Evolutionary conservation across 495 filamentous ascomycete species (phyloP).

Genomic region (Alectoria sarmentosa): DNA sequence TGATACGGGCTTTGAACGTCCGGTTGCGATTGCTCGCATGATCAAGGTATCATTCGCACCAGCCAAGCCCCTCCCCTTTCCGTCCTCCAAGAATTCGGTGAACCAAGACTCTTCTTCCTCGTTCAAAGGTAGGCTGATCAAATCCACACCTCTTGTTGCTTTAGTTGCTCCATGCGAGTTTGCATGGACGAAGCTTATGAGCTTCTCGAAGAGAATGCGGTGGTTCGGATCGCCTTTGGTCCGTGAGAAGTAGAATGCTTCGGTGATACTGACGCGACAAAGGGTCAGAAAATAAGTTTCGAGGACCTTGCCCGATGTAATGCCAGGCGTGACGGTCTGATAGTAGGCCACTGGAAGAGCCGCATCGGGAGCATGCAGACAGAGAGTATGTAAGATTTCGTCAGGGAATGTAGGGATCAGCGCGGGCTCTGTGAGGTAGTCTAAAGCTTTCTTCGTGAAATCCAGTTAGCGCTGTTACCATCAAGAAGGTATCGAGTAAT

Average conservation of each 20-base stretch:
- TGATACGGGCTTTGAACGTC: conserved; percentile 22
- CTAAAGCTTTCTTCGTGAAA: conserved; percentile 50
- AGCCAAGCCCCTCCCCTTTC: conserved; percentile 52
- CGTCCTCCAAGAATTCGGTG: conserved; percentile 52
- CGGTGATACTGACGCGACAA: conserved; percentile 57
- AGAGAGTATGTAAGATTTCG: conserved; percentile 67
- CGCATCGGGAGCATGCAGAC: conserved; percentile 54
- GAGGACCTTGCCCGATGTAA: conserved; percentile 51
- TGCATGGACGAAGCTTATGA: conserved; percentile 57
- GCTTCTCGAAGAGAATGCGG: conserved; percentile 53
- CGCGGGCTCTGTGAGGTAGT: conserved; percentile 67
- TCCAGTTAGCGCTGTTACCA: conserved; percentile 23
- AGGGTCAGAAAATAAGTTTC: conserved; percentile 59
- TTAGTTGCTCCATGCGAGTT: conserved; percentile 38
- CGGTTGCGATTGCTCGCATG: conserved; percentile 57
- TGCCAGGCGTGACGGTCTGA: conserved; percentile 58
- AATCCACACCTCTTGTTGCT: conserved; percentile 53
- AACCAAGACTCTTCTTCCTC: conserved; percentile 68
- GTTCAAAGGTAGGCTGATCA: conserved; percentile 63
- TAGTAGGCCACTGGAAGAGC: conserved; percentile 68
- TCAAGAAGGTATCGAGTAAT: conserved; percentile 12
- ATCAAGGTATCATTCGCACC: conserved; percentile 61
- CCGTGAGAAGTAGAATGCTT: conserved; percentile 68
- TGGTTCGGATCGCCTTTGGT: conserved; percentile 53
- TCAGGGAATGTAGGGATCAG: conserved; percentile 73